Evolutionary conservation across 2,329 filamentous ascomycete genomes (phyloP), one percentile per base, ranked within the genome.

Genomic region (Cyanodermella asteris): DNA sequence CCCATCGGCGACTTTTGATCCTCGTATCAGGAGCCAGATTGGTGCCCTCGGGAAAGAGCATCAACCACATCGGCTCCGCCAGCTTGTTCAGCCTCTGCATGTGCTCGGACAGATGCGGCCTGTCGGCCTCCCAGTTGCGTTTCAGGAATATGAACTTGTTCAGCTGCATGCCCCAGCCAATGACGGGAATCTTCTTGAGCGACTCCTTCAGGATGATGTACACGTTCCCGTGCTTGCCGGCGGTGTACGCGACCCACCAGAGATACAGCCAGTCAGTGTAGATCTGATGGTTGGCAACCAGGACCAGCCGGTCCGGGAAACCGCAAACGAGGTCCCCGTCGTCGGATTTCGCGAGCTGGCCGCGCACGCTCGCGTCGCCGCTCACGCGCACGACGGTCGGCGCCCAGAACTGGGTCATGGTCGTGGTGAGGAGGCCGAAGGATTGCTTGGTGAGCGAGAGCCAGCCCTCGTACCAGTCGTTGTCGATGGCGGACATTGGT

Each of bases 381-480:
- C 77, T 87, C 38, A 91, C 73, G 27, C 76, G 62, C 28, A 91
- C 72, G 4, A 69, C 62, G 1, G 77, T 87, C 4, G 78, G 76
- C n/a, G 74, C 72, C 72, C 77, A 91, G 57, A 76, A 76, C 40
- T 84, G 68, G 9, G 77, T 90, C 55, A 84, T 68, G 22, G 72
- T 73, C 12, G 73, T 81, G 33, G 72, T 69, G 22, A 80, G 53
- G 10, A 90, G 60, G 18, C 74, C 76, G 45, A 90, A 90, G 2
- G 66, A 76, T 41, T 77, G 67, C 47, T 91, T 91, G 7, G 78
- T 87, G 45, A 80, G 63, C 20, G 77, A 69, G 66, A 91, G 90
- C 51, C 80, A 90, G 33, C 71, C 64, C 47, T 90, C 75, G 53
- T 78, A 91, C 41, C 75, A 64, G 22, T 78, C 70, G 29, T 66